A percentile compares a stretch with the other conserved stretches of the same genome.
Evolutionary conservation across 2,329 filamentous ascomycete genomes (phyloP).

Genomic region (Neopestalotiopsis rosae): DNA sequence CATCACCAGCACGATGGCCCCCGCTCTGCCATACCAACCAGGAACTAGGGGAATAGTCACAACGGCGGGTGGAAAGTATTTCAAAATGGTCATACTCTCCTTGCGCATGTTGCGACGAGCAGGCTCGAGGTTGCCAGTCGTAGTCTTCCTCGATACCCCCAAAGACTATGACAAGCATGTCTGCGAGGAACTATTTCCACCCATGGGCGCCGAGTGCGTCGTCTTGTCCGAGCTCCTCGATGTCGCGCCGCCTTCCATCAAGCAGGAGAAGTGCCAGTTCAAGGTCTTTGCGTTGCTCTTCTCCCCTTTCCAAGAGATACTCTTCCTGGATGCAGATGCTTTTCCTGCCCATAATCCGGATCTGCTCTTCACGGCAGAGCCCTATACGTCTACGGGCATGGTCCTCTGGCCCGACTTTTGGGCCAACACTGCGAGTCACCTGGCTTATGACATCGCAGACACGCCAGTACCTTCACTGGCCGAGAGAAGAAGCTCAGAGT

Average conservation of each 20-base stretch:
- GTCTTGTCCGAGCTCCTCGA: constrained; percentile 35
- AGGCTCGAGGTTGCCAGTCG: constrained; percentile 54
- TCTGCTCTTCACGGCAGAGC: constrained; percentile 53
- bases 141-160: constrained; percentile 41
- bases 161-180: constrained; percentile 35
- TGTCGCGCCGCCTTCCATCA: constrained; percentile 23
- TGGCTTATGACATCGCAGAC: constrained; percentile 50
- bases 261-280: constrained; percentile 54
- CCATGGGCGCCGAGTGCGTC: constrained; percentile 38
- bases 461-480: constrained; percentile 35
- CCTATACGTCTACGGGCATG: constrained; percentile 56
- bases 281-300: constrained; percentile 63
- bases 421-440: constrained; percentile 45
- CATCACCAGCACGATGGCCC: constrained; percentile 33
- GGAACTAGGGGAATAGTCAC: constrained; percentile 54
- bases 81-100: constrained; percentile 55
- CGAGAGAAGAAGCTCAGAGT: constrained; percentile 47
- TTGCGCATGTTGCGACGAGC: constrained; percentile 57
- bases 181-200: constrained; percentile 36
- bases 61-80: constrained; percentile 51
- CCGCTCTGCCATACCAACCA: constrained; percentile 36
- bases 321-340: constrained; percentile 64
- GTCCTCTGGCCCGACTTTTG: constrained; percentile 64
- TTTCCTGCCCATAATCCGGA: constrained; percentile 49
- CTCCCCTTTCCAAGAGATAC: constrained; percentile 62